phyloP scores from a whole-genome alignment of 208 protist genomes.

The Trypanosoma congolense region DNA sequence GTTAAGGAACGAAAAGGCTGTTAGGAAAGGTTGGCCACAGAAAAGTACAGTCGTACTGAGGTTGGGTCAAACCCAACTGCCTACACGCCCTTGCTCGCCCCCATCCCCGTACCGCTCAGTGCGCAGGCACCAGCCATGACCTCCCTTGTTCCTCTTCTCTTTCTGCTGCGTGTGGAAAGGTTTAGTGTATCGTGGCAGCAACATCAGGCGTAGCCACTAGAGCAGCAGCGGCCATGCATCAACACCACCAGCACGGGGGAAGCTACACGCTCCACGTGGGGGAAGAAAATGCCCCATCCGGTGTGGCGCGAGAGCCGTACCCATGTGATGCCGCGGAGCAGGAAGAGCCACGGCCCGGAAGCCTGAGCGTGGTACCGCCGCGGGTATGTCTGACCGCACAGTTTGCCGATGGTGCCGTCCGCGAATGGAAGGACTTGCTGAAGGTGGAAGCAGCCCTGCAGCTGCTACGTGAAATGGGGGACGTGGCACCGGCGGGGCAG shows the following conservation, averaged over 20 bases:
- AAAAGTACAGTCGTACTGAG: too few relatives aligned
- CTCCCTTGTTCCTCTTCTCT: too few relatives aligned
- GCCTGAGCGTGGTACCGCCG: background rate
- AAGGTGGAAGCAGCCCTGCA: background rate
- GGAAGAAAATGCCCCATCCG: too few relatives aligned
- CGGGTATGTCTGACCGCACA: conserved; percentile 1
- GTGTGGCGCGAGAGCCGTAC: background rate
- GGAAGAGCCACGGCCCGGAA: background rate
- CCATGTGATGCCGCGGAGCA: background rate
- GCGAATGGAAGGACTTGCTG: conserved; percentile 2
- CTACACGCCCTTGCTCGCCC: too few relatives aligned
- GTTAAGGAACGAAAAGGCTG: too few relatives aligned
- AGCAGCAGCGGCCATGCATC: background rate
- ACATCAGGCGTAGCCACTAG: background rate
- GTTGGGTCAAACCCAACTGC: too few relatives aligned
- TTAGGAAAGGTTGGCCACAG: too few relatives aligned
- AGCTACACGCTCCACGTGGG: background rate
- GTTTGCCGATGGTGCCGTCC: conserved; percentile 6
- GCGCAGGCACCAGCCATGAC: too few relatives aligned
- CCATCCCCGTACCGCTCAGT: too few relatives aligned
- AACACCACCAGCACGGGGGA: background rate
- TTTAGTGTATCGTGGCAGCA: background rate
- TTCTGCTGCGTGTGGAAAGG: too few relatives aligned
- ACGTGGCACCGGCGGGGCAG: background rate
- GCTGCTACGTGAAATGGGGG: background rate